A percentile compares a stretch with the other conserved stretches of the same genome.
phyloP scores from a whole-genome alignment of 1,284 basidiomycete species.

The Schizophyllum amplum region DNA sequence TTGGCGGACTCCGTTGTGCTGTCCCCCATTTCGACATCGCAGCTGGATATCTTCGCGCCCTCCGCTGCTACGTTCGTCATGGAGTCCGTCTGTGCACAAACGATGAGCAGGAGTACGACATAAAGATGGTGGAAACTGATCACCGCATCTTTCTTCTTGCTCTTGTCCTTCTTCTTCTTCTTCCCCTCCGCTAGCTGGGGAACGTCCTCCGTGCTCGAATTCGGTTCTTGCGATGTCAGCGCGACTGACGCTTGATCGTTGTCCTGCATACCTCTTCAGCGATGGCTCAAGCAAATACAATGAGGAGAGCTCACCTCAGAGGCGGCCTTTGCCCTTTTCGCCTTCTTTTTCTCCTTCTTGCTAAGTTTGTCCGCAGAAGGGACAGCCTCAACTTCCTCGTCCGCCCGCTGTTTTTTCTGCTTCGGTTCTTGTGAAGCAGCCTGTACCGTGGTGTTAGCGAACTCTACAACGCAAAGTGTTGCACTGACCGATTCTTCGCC shows the following conservation, averaged over 20 bases:
- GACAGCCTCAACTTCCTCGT: not conserved
- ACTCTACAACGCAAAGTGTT: not conserved
- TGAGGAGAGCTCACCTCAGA: constrained; percentile 1
- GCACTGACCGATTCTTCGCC: constrained; percentile 5
- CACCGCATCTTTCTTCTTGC: constrained; percentile 2
- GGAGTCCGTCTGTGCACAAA: not conserved
- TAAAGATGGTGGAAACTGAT: too few relatives aligned
- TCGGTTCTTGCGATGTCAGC: constrained; percentile 3
- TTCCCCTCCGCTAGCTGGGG: constrained; percentile 8
- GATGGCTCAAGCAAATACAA: too few relatives aligned
- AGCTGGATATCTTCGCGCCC: not conserved
- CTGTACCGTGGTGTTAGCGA: not conserved
- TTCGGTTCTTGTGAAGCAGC: constrained; percentile 6
- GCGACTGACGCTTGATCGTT: constrained; percentile 9
- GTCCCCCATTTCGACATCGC: too few relatives aligned
- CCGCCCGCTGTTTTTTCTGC: constrained; percentile 12
- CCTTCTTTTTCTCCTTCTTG: constrained; percentile 16
- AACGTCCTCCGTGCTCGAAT: constrained; percentile 2
- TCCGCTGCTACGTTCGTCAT: not conserved
- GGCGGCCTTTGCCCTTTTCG: constrained; percentile 20
- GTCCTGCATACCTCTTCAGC: constrained; percentile 11
- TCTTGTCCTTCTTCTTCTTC: constrained; percentile 15
- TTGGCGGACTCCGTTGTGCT: not conserved
- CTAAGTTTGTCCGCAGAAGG: too few relatives aligned
- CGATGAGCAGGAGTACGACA: too few relatives aligned